Percentiles rank a stretch among this genome's conserved stretches.
Conservation (phyloP, 176 grass and related monocot genomes). For the Carex parvula region DNA sequence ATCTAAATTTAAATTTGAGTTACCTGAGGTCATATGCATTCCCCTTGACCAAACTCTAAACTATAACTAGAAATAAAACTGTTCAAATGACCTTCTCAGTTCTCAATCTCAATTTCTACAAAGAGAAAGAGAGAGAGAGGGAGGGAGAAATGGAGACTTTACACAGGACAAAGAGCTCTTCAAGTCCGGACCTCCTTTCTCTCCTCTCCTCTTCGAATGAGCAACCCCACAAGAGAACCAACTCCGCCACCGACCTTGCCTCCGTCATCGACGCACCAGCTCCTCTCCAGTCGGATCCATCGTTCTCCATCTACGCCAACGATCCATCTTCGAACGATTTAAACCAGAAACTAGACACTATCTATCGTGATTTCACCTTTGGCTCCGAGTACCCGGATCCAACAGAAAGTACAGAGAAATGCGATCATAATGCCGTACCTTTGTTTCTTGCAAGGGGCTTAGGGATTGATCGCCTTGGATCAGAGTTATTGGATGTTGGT, state of each 20-base stretch:
- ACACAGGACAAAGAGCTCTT: slow-evolving; percentile 38
- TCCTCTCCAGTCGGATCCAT: slow-evolving; percentile 49
- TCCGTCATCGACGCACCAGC: neutral
- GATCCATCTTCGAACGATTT: neutral
- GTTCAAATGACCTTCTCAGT: neutral
- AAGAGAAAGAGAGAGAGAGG: neutral
- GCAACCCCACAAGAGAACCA: slow-evolving; percentile 42
- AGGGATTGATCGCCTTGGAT: slow-evolving; percentile 80
- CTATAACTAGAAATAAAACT: slow-evolving; percentile 2
- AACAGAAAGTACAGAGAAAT: neutral
- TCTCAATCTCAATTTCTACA: neutral
- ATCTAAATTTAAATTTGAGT: no score
- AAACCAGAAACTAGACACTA: neutral
- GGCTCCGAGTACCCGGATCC: neutral
- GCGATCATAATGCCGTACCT: slow-evolving; percentile 30
- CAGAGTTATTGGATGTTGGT: slow-evolving; percentile 44
- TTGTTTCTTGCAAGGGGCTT: slow-evolving; percentile 87
- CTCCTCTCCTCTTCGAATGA: slow-evolving; percentile 19
- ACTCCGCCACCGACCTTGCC: slow-evolving; percentile 53
- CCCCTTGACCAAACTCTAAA: neutral
- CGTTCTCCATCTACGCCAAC: slow-evolving; percentile 56
- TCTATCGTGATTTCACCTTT: neutral
- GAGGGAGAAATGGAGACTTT: slow-evolving; percentile 30
- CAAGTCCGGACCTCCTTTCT: slow-evolving; percentile 37
- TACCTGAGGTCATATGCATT: no score